Percentiles rank a stretch among this genome's conserved stretches.
These are phyloP conservation scores for Solanum neorickii DNA, from an alignment of 257 asterid species.

Conservation along the genomic window DNA sequence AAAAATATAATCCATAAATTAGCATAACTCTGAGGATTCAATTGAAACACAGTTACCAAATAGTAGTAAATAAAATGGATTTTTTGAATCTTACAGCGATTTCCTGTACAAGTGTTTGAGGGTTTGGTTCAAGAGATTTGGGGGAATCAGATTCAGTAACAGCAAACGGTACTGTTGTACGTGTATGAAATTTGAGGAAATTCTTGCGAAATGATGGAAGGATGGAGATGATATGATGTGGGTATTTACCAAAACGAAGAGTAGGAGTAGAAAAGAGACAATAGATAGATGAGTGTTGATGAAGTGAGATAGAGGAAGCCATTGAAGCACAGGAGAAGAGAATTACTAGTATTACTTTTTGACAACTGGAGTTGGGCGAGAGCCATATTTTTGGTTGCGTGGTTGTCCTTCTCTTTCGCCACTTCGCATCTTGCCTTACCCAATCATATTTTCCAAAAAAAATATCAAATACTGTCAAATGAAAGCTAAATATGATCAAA, in stretches of 20 bases:
- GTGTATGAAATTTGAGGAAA: slow-evolving; percentile 20
- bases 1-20: background rate
- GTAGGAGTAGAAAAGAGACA: slow-evolving; percentile 14
- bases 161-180: slow-evolving; percentile 30
- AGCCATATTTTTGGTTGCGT: background rate
- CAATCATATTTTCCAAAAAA: background rate
- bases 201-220: slow-evolving; percentile 4
- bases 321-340: slow-evolving; percentile 3
- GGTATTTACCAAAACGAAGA: slow-evolving; percentile 2
- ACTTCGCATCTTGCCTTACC: background rate
- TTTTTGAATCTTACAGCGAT: slow-evolving; percentile 39
- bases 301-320: slow-evolving; percentile 33
- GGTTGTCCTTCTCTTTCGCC: background rate
- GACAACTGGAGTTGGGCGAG: no score
- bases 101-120: slow-evolving; percentile 49
- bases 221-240: slow-evolving; percentile 14
- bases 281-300: slow-evolving; percentile 16
- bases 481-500: no score
- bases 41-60: background rate
- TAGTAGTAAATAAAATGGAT: background rate
- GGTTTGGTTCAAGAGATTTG: slow-evolving; percentile 47
- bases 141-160: slow-evolving; percentile 65
- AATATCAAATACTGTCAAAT: no score
- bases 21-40: background rate
- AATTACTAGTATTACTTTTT: no score